A percentile compares a stretch with the other conserved stretches of the same genome.
phyloP scores from a whole-genome alignment of 2,329 filamentous ascomycete genomes.

The Uncinocarpus reesii region DNA sequence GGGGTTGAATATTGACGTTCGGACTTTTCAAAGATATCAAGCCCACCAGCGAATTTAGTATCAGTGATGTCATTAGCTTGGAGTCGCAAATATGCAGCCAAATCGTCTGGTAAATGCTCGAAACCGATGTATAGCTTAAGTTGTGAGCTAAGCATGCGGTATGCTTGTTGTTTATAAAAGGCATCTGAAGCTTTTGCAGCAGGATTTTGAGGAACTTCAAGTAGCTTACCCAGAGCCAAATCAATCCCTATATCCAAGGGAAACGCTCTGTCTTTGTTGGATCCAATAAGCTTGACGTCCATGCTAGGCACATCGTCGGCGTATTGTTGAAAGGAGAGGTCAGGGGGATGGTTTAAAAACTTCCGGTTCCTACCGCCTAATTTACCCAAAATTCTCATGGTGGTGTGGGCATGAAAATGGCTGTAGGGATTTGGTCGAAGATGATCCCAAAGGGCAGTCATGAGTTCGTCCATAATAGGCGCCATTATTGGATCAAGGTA shows the following conservation, averaged over 20 bases:
- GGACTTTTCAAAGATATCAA: conserved; percentile 58
- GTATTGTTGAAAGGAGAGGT: conserved; percentile 72
- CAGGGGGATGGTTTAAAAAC: conserved; percentile 81
- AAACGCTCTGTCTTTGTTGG: conserved; percentile 79
- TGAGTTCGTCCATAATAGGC: conserved; percentile 94
- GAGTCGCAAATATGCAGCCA: conserved; percentile 71
- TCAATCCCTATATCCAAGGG: conserved; percentile 79
- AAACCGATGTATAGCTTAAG: conserved; percentile 82
- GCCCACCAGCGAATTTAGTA: conserved; percentile 60
- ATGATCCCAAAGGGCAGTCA: conserved; percentile 95
- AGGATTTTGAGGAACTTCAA: conserved; percentile 60
- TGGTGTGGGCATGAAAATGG: conserved; percentile 95
- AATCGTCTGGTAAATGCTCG: conserved; percentile 80
- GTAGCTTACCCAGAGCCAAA: conserved; percentile 75
- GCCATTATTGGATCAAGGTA: conserved; percentile 99
- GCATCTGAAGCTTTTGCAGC: conserved; percentile 55
- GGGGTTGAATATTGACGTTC: conserved; percentile 72
- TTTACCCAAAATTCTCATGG: conserved; percentile 93
- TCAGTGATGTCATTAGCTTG: conserved; percentile 77
- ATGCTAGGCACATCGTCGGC: conserved; percentile 82
- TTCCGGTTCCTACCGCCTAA: conserved; percentile 90
- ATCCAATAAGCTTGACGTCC: conserved; percentile 79
- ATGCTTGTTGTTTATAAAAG: conserved; percentile 88
- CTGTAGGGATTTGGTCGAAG: conserved; percentile 87
- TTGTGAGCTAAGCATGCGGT: conserved; percentile 77